These are phyloP conservation scores for Apiotrichum laibachii DNA, from an alignment of 1,284 basidiomycete species.

Conservation along the genomic window DNA sequence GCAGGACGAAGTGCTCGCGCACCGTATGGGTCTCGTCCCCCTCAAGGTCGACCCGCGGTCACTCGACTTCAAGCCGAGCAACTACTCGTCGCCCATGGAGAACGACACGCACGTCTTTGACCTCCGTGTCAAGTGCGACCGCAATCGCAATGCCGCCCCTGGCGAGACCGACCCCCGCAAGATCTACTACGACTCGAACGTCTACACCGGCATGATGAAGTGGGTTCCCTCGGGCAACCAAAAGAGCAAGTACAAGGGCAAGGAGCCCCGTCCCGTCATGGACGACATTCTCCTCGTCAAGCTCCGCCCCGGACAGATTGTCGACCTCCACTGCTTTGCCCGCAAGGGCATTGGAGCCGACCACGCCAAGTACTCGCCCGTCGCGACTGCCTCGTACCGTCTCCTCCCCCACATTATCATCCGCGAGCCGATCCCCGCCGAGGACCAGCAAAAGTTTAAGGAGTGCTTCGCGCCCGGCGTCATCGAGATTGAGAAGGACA, in stretches of 20 bases:
- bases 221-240: slow-evolving; percentile 92
- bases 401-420: slow-evolving; percentile 84
- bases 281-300: slow-evolving; percentile 90
- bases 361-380: slow-evolving; percentile 97
- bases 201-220: slow-evolving; percentile 73
- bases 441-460: slow-evolving; percentile 71
- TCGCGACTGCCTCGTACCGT: slow-evolving; percentile 93
- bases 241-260: slow-evolving; percentile 49
- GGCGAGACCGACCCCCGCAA: slow-evolving; percentile 63
- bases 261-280: slow-evolving; percentile 56
- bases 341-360: slow-evolving; percentile 88
- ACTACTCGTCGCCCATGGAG: slow-evolving; percentile 66
- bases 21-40: slow-evolving; percentile 86
- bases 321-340: slow-evolving; percentile 81
- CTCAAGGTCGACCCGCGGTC: slow-evolving; percentile 77
- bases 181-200: slow-evolving; percentile 63
- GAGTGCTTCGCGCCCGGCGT: slow-evolving; percentile 88
- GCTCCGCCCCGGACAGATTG: slow-evolving; percentile 71
- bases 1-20: slow-evolving; percentile 89
- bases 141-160: slow-evolving; percentile 57
- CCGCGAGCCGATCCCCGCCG: slow-evolving; percentile 62
- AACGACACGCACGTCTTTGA: slow-evolving; percentile 90
- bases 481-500: slow-evolving; percentile 63
- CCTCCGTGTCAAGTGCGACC: slow-evolving; percentile 69
- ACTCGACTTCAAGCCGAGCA: slow-evolving; percentile 54